phyloP scores from a whole-genome alignment of 352 stramenopile genomes.

The Phytophthora fragariae region DNA sequence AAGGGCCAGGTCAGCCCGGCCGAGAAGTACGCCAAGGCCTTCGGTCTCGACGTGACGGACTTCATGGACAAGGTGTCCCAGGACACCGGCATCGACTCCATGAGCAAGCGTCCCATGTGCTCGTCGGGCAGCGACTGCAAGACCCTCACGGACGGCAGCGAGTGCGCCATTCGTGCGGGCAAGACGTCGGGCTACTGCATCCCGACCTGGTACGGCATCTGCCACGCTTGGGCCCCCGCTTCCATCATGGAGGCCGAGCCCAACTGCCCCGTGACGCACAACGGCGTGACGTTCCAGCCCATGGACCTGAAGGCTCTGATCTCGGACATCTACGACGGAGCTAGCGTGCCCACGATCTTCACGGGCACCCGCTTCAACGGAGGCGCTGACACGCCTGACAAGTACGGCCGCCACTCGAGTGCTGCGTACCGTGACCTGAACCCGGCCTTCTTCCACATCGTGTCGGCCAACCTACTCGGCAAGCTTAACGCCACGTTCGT shows the following conservation, averaged over 20 bases:
- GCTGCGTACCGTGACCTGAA: slow-evolving; percentile 47
- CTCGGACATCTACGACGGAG: background rate
- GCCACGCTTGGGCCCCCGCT: background rate
- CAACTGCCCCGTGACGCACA: background rate
- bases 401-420: slow-evolving; percentile 49
- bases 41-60: slow-evolving; percentile 39
- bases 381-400: background rate
- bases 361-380: slow-evolving; percentile 2
- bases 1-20: slow-evolving; percentile 33
- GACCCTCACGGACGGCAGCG: slow-evolving; percentile 17
- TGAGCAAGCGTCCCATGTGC: slow-evolving; percentile 24
- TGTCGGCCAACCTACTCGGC: slow-evolving; percentile 47
- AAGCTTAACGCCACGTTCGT: slow-evolving; percentile 48
- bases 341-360: background rate
- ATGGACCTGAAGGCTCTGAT: background rate
- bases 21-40: slow-evolving; percentile 61
- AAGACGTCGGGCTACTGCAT: slow-evolving; percentile 44
- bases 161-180: slow-evolving; percentile 38
- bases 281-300: background rate
- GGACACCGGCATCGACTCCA: slow-evolving; percentile 35
- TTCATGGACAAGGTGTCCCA: slow-evolving; percentile 51
- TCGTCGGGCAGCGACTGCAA: slow-evolving; percentile 29
- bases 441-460: slow-evolving; percentile 53
- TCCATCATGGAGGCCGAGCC: background rate
- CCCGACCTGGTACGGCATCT: slow-evolving; percentile 3